Evolutionary conservation across 805 yeast species (phyloP), one percentile per base, ranked within the genome.

Genomic region (Nakazawaea wickerhamii): DNA sequence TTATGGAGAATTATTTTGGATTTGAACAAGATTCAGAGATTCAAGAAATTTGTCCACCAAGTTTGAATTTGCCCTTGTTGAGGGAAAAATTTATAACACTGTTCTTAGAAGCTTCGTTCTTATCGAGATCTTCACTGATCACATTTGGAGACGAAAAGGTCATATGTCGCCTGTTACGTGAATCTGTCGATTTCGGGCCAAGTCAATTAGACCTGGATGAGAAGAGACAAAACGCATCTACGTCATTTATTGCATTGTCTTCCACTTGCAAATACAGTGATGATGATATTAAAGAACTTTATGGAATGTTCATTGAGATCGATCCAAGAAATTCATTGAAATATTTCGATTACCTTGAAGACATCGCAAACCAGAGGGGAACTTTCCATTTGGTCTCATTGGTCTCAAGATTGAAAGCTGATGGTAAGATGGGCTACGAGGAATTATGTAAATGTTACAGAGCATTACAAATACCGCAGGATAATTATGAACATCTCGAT

Each of bases 341-440:
- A 26, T 81, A 80, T 49, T 71, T 77, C 50, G 89, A 84, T 55
- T 73, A 82, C 0, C 55, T 84, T 26, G 63, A 59, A 5, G 70
- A 60, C 30, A 63, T 82, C 30, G 72, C 83, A 0, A 68, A 71
- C n/a, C 50, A 61, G 0, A 67, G 77, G 43, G 61, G 66, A 6
- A 67, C 75, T 1, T 72, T 72, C 43, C 70, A 65, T 33, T 55
- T 81, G 21, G 66, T 67, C 41, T 51, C 61, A 20, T 64, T 54
- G 34, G 70, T 75, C 8, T 61, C 72, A 6, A 72, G 72, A 33
- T 62, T 77, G 23, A 58, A 67, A 25, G 73, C 79, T 3, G 65
- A 71, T 32, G 82, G 84, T 23, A 63, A 68, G 5, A 60, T 75
- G 14, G 79, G 85, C 1, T 62, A 70, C 36, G 64, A 64, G 20